Evolutionary conservation across 2,329 filamentous ascomycete species (phyloP), one percentile per base, ranked within the genome.

Genomic region (Fusarium sp.): DNA sequence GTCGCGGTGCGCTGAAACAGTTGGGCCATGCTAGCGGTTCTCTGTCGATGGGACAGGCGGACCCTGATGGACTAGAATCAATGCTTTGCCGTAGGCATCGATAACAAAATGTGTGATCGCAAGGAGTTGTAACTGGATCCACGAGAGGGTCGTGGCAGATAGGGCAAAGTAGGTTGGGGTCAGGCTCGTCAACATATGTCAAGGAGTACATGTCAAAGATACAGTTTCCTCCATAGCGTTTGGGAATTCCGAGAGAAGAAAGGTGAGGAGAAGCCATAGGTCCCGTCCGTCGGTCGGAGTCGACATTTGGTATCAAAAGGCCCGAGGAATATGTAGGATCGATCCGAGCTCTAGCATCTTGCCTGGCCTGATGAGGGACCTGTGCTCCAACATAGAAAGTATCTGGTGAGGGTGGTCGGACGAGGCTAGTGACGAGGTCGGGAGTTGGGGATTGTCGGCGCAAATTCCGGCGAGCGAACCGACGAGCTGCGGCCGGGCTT

Each of bases 31-130:
- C 65, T 9, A 81, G 51, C 12, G 79, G 78, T 15, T 81, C 81
- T n/a, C 88, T 83, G 75, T 90, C 88, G 57, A 90, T 84, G 4
- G 88, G 88, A 61, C 88, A 90, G 34, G 81, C 77, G 3, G 77
- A 77, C 7, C 80, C 79, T 2, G 80, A 78, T 8, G 80, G 80
- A 42, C 80, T 81, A 3, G 78, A 79, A 12, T 78, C 74, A 46
- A 81, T 80, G 70, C 80, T 80, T 33, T 80, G 74, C 30, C 80
- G 79, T 51, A 90, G 80, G 72, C 89, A 91, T 6, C 81, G 80
- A 52, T 84, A 83, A 72, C 89, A 91, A 74, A 91, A 91, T 13
- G 87, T 88, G 75, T 91, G 89, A 60, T 89, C 86, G 77, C 89
- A 91, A 9, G 80, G 79, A 1, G 88, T 90, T 41, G 88, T 88